Conservation (phyloP, 2,329 filamentous ascomycete genomes). For the Fonsecaea pugnacius region DNA sequence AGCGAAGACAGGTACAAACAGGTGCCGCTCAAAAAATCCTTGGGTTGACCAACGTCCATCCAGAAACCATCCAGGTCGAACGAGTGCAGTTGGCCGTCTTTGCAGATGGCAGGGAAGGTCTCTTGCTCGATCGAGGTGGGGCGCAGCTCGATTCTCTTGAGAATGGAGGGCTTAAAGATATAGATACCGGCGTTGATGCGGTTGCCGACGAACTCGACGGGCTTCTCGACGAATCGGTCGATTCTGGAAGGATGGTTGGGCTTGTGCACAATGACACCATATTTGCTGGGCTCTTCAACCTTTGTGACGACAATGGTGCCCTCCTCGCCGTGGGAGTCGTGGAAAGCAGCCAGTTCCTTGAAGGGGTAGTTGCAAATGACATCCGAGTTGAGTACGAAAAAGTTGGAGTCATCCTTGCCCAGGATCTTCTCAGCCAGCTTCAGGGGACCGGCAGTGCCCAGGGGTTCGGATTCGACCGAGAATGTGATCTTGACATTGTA, state of each 20-base stretch:
- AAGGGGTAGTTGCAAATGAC: conserved; percentile 99
- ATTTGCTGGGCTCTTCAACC: conserved; percentile 98
- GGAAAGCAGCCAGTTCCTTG: conserved; percentile 84
- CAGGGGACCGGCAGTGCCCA: conserved; percentile 91
- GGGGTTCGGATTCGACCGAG: conserved; percentile 92
- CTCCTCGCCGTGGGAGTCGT: conserved; percentile 90
- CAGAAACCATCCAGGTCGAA: conserved; percentile 98
- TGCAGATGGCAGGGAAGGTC: conserved; percentile 93
- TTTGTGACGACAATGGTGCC: conserved; percentile 98
- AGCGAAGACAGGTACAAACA: conserved; percentile 95
- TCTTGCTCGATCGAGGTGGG: conserved; percentile 98
- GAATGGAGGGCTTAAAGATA: conserved; percentile 90
- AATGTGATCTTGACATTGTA: conserved; percentile 97
- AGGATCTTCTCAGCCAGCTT: conserved; percentile 94
- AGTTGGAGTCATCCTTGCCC: conserved; percentile 88
- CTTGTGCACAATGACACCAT: conserved; percentile 98
- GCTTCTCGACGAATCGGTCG: conserved; percentile 99
- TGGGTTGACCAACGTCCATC: conserved; percentile 99
- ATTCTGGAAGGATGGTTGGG: conserved; percentile 87
- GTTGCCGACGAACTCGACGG: conserved; percentile 97
- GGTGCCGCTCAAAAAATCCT: conserved; percentile 95
- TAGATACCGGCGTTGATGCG: conserved; percentile 99
- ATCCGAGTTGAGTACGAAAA: conserved; percentile 98
- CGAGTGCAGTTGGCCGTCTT: conserved; percentile 87
- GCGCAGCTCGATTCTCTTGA: conserved; percentile 89